Conservation (phyloP, 1,284 basidiomycete species). For the Ganoderma leucocontextum region DNA sequence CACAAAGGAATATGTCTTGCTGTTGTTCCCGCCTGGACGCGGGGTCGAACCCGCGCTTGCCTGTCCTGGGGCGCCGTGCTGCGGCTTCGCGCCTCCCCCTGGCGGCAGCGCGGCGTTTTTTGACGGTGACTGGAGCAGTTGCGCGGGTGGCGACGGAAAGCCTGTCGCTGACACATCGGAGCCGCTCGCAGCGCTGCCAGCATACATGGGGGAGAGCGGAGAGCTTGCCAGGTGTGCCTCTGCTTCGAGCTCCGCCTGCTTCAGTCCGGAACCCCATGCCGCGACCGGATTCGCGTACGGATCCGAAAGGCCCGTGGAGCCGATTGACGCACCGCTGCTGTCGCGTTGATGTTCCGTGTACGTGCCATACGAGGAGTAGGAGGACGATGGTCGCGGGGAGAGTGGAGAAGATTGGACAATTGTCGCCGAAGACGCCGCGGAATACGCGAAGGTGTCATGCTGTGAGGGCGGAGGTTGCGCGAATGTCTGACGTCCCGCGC, state of each 20-base stretch:
- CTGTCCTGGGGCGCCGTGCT: constrained; percentile 16
- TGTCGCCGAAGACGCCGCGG: constrained; percentile 41
- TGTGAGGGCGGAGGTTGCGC: constrained; percentile 31
- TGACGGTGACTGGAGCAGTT: constrained; percentile 24
- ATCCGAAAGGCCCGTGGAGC: constrained; percentile 24
- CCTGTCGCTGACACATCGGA: constrained; percentile 31
- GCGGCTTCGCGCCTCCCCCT: constrained; percentile 11
- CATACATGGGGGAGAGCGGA: constrained; percentile 36
- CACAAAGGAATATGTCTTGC: constrained; percentile 84
- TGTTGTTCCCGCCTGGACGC: constrained; percentile 41
- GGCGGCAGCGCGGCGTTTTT: constrained; percentile 10
- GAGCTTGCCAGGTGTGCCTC: constrained; percentile 25
- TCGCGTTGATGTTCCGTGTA: constrained; percentile 35
- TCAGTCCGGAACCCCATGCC: constrained; percentile 26
- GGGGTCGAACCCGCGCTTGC: constrained; percentile 24
- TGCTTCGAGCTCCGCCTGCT: constrained; percentile 31
- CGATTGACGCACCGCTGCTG: constrained; percentile 32
- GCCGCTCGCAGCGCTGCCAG: constrained; percentile 35
- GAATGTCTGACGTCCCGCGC: constrained; percentile 31
- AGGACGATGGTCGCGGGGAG: constrained; percentile 36
- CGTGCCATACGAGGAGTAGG: constrained; percentile 34
- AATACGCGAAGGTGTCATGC: constrained; percentile 30
- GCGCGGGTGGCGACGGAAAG: constrained; percentile 27
- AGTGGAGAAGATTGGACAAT: constrained; percentile 30
- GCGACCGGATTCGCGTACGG: constrained; percentile 25